Base-by-base conservation (phyloP, 768 basidiomycete species). In the Sporobolomyces phaffii region DNA sequence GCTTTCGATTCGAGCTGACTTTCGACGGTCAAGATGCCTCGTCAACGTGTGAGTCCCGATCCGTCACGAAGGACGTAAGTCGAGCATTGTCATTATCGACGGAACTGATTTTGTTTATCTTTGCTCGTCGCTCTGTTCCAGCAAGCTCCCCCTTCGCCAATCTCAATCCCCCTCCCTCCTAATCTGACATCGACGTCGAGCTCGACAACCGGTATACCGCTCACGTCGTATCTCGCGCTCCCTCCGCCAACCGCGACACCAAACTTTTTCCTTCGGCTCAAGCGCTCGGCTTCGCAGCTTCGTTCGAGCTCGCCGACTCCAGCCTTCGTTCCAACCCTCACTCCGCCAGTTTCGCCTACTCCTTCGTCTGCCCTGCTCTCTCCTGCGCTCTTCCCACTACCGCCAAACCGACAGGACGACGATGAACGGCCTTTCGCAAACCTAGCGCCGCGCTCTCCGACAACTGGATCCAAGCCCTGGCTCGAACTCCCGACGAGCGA, bases 61-160 rank as follows among this genome's bases (percentile, higher is more conserved):
- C 40, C 18, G 11, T 41, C 40, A 11, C 10, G 40, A 41, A 11
- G 18, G 11, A 41, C 40, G 40, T 41, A 10, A 41, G 18, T 41
- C 11, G 40, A 41, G 10, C 18, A n/a, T n/a, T n/a, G n/a, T n/a
- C n/a, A n/a, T n/a, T n/a, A n/a, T n/a, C n/a, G n/a, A n/a, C n/a
- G n/a, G 11, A n/a, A n/a, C n/a, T n/a, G n/a, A n/a, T n/a, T n/a
- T n/a, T n/a, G n/a, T n/a, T n/a, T n/a, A n/a, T n/a, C n/a, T n/a
- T n/a, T n/a, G n/a, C n/a, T n/a, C n/a, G n/a, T 24, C 33, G 22
- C 29, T 20, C 10, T 36, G 8, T 49, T 5, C 13, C 34, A 56
- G 54, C 54, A 56, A 56, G 8, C 40, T 56, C 54, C 54, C 11
- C 54, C 54, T 40, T 56, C 54, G 6, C 54, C 54, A 41, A 56